phyloP scores from a whole-genome alignment of 2,329 filamentous ascomycete species.

The Cercospora zeina region DNA sequence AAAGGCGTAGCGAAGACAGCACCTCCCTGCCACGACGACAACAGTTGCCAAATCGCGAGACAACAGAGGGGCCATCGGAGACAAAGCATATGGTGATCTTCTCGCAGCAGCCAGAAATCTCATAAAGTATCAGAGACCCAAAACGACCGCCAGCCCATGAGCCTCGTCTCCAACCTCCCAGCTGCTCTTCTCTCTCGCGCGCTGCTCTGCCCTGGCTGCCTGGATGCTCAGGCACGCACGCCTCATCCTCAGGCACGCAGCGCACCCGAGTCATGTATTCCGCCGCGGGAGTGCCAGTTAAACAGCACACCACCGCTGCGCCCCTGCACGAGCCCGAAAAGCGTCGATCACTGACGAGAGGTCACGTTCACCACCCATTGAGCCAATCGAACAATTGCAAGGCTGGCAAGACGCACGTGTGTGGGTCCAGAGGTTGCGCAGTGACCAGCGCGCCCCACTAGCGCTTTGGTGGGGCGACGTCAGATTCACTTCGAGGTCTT shows the following conservation, averaged over 20 bases:
- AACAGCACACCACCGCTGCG: constrained; percentile 19
- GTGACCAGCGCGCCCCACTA: constrained; percentile 3
- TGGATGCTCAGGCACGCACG: background rate
- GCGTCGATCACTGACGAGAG: background rate
- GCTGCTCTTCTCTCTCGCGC: background rate
- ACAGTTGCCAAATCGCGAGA: no score
- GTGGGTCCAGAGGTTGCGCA: background rate
- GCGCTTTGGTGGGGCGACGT: constrained; percentile 3
- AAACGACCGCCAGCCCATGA: no score
- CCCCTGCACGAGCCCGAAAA: constrained; percentile 3
- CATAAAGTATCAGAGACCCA: no score
- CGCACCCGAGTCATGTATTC: background rate
- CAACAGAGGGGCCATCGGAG: no score
- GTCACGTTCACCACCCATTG: background rate
- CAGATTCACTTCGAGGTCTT: constrained; percentile 16
- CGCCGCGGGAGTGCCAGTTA: constrained; percentile 11
- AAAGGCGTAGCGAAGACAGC: no score
- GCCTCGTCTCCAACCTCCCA: background rate
- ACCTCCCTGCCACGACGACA: no score
- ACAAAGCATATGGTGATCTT: no score
- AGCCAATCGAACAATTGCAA: constrained; percentile 1
- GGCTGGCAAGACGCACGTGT: constrained; percentile 3
- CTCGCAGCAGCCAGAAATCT: no score
- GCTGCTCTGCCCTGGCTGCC: background rate
- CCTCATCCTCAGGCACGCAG: constrained; percentile 11